Conservation (phyloP, 2,329 filamentous ascomycete genomes). For the Scopulariopsis brevicaulis region DNA sequence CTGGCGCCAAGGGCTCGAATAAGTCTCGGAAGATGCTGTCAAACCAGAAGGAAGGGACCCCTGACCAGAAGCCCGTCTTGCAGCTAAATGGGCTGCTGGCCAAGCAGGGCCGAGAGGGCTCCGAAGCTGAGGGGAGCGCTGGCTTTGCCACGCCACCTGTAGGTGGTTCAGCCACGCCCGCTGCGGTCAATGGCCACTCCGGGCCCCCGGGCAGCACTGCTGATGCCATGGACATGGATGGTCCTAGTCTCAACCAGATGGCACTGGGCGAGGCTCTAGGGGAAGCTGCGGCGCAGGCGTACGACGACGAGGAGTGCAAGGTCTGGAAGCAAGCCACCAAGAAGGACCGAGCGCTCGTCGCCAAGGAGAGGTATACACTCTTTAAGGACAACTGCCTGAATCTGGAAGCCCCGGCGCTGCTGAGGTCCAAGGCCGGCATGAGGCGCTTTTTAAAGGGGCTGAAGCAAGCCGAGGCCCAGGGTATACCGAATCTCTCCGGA, state of each 20-base stretch:
- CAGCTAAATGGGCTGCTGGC: conserved; percentile 54
- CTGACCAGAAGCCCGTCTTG: conserved; percentile 64
- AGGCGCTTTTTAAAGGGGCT: conserved; percentile 74
- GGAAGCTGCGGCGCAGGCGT: conserved; percentile 60
- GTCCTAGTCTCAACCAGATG: conserved; percentile 56
- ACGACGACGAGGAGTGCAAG: conserved; percentile 90
- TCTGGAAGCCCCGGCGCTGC: conserved; percentile 72
- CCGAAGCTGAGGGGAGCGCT: conserved; percentile 75
- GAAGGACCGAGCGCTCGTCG: conserved; percentile 78
- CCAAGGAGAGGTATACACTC: conserved; percentile 75
- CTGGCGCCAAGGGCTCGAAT: conserved; percentile 62
- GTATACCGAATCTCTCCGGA: conserved; percentile 10
- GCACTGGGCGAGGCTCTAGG: conserved; percentile 51
- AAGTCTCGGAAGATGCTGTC: conserved; percentile 61
- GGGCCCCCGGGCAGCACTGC: conserved; percentile 57
- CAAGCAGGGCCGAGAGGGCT: conserved; percentile 54
- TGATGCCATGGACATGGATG: conserved; percentile 83
- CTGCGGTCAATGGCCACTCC: conserved; percentile 55
- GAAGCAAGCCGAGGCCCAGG: conserved; percentile 26
- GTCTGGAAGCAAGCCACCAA: conserved; percentile 99
- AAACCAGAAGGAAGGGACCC: conserved; percentile 69
- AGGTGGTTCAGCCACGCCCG: conserved; percentile 65
- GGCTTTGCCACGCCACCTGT: conserved; percentile 76
- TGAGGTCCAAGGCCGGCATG: conserved; percentile 82
- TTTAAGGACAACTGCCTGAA: conserved; percentile 82